phyloP scores from a whole-genome alignment of 116 monocot species.

The Papilionanthe hybrid region DNA sequence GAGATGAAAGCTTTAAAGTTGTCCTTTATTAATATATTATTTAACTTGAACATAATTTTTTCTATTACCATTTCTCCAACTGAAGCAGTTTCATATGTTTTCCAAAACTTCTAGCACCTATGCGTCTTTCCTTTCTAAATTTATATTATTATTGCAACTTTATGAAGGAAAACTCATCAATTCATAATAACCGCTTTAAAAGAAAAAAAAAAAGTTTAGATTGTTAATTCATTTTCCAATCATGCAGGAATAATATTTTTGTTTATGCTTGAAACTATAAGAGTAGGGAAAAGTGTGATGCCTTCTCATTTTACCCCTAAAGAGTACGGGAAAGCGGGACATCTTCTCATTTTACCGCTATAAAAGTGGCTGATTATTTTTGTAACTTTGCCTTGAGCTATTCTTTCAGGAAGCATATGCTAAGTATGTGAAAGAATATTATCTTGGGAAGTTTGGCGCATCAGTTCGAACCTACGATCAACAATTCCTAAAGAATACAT shows the following conservation, averaged over 20 bases:
- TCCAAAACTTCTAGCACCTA: no score
- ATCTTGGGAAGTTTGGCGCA: slow-evolving; percentile 66
- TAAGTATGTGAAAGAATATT: slow-evolving; percentile 82
- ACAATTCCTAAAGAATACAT: slow-evolving; percentile 59
- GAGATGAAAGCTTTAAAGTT: not conserved
- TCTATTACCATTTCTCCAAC: no score
- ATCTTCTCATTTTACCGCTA: not conserved
- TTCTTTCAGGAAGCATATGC: slow-evolving; percentile 74
- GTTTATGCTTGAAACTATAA: not conserved
- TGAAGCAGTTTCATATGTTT: no score
- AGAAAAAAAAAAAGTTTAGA: no score
- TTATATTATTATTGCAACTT: no score
- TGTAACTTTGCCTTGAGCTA: not conserved
- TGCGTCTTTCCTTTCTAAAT: no score
- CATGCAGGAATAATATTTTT: no score
- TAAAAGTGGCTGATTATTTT: not conserved
- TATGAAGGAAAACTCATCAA: no score
- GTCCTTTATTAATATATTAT: not conserved
- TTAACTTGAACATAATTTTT: not conserved
- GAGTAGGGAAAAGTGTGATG: no score
- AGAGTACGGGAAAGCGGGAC: not conserved
- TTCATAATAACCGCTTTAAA: no score
- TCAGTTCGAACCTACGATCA: slow-evolving; percentile 79
- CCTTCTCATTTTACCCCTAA: not conserved
- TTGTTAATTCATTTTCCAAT: no score